These are phyloP conservation scores for Penicillium pancosmium DNA, from an alignment of 495 filamentous ascomycete species.

Conservation along the genomic window DNA sequence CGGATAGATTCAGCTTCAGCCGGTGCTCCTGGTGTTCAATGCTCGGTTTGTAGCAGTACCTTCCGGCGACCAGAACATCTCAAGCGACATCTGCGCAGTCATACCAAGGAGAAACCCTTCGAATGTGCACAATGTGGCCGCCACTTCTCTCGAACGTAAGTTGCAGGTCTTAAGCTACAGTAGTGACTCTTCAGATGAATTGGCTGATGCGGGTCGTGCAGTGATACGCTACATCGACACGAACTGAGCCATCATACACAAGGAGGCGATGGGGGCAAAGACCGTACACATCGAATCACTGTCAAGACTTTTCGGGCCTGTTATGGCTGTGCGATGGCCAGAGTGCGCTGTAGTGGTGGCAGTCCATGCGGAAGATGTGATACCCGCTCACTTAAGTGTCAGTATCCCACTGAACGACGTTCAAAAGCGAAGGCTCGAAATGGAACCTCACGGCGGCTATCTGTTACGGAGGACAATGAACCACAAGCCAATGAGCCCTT, in stretches of 20 bases:
- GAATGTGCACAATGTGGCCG: slow-evolving; percentile 67
- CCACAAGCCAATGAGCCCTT: slow-evolving; percentile 12
- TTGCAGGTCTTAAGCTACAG: slow-evolving; percentile 1
- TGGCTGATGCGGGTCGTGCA: slow-evolving; percentile 18
- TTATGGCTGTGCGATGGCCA: slow-evolving; percentile 55
- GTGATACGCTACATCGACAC: slow-evolving; percentile 60
- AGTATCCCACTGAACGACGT: slow-evolving; percentile 51
- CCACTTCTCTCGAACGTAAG: slow-evolving; percentile 64
- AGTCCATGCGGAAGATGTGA: slow-evolving; percentile 56
- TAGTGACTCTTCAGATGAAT: neutral
- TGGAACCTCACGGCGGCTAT: slow-evolving; percentile 13
- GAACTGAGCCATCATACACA: slow-evolving; percentile 53
- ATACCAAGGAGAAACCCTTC: slow-evolving; percentile 71
- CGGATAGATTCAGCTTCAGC: slow-evolving; percentile 24
- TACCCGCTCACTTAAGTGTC: slow-evolving; percentile 52
- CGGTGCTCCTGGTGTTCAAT: slow-evolving; percentile 38
- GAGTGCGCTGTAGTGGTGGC: slow-evolving; percentile 59
- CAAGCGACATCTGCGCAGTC: slow-evolving; percentile 71
- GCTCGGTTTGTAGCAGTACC: slow-evolving; percentile 54
- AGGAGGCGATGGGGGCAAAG: slow-evolving; percentile 41
- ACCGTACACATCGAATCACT: slow-evolving; percentile 44
- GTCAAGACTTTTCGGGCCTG: slow-evolving; percentile 57
- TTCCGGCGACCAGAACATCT: slow-evolving; percentile 73
- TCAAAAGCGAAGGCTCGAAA: slow-evolving; percentile 39
- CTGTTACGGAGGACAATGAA: slow-evolving; percentile 18